These are phyloP conservation scores for Elsinoe necatrix DNA, from an alignment of 2,329 filamentous ascomycete genomes.

Conservation along the genomic window DNA sequence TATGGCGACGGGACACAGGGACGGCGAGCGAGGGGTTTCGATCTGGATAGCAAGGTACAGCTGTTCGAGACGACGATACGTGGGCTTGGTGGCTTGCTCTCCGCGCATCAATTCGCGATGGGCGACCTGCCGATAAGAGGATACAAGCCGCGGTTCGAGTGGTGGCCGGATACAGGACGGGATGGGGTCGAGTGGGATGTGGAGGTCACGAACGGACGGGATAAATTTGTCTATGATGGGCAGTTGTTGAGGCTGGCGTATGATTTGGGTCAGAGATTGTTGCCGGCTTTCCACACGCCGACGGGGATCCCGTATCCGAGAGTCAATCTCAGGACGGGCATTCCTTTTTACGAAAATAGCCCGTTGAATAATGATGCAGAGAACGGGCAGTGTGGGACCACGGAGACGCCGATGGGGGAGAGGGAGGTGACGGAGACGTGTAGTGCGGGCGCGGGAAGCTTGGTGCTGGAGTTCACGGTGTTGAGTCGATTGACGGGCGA, in stretches of 20 bases:
- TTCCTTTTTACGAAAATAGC: slow-evolving; percentile 86
- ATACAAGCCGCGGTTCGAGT: slow-evolving; percentile 49
- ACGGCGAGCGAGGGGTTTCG: slow-evolving; percentile 69
- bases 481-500: slow-evolving; percentile 83
- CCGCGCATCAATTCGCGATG: slow-evolving; percentile 85
- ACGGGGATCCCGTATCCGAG: slow-evolving; percentile 92
- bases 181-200: slow-evolving; percentile 30
- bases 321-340: slow-evolving; percentile 82
- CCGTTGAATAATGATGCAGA: slow-evolving; percentile 57
- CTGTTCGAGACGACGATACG: slow-evolving; percentile 97
- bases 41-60: slow-evolving; percentile 95
- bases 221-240: slow-evolving; percentile 66
- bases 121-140: slow-evolving; percentile 80
- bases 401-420: slow-evolving; percentile 36
- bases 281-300: slow-evolving; percentile 84
- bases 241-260: slow-evolving; percentile 83
- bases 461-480: slow-evolving; percentile 87
- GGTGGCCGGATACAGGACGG: slow-evolving; percentile 7
- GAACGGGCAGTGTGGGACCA: slow-evolving; percentile 37
- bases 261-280: slow-evolving; percentile 71
- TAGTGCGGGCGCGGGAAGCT: slow-evolving; percentile 89
- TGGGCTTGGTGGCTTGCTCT: slow-evolving; percentile 81
- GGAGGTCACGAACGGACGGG: not conserved
- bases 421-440: slow-evolving; percentile 89
- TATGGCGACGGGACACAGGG: slow-evolving; percentile 78